Percentiles rank a stretch among this genome's conserved stretches.
These are phyloP conservation scores for Penicillium sp. DNA, from an alignment of 2,329 filamentous ascomycete genomes.

Conservation along the genomic window DNA sequence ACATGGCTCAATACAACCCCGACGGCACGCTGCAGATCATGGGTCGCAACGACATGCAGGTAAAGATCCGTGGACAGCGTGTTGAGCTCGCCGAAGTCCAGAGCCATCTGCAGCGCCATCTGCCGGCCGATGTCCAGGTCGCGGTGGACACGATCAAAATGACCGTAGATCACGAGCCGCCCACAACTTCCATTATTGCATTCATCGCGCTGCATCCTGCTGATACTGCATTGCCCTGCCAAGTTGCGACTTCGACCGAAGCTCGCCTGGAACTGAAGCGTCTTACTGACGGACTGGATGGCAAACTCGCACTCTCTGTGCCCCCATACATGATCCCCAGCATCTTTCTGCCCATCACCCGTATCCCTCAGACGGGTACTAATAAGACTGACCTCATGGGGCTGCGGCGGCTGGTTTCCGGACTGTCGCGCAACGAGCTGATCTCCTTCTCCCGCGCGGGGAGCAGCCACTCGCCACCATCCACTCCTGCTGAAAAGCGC, in stretches of 20 bases:
- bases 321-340: slow-evolving; percentile 9
- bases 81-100: slow-evolving; percentile 42
- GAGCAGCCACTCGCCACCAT: background rate
- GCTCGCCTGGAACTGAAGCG: background rate
- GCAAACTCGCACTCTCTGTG: background rate
- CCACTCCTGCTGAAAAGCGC: background rate
- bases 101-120: slow-evolving; percentile 13
- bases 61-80: slow-evolving; percentile 42
- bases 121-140: background rate
- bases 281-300: background rate
- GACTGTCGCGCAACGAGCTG: background rate
- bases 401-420: background rate
- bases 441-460: background rate
- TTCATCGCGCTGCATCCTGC: background rate
- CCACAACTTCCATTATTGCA: background rate
- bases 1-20: background rate
- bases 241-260: background rate
- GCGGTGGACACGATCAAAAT: background rate
- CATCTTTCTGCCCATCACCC: background rate
- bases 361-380: slow-evolving; percentile 2
- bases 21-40: slow-evolving; percentile 36
- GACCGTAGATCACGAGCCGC: background rate
- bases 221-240: background rate
- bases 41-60: slow-evolving; percentile 39
- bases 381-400: background rate